These are phyloP conservation scores for Immersiella caudata DNA, from an alignment of 495 filamentous ascomycete species.

Conservation along the genomic window DNA sequence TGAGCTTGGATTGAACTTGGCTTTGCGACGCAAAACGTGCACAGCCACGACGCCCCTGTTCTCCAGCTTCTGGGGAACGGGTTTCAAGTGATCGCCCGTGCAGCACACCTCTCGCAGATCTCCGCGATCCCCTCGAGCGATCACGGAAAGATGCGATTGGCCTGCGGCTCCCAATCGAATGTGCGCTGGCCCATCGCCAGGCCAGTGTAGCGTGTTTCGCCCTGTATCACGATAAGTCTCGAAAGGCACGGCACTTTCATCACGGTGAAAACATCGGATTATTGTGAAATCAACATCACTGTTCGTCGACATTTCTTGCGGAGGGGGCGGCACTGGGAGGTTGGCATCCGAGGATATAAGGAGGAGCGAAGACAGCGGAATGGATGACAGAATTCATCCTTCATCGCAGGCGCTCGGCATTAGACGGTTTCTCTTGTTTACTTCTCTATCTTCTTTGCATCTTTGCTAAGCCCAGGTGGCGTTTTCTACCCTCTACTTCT, in stretches of 20 bases:
- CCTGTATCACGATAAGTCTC: slow-evolving; percentile 1
- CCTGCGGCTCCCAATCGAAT: background rate
- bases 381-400: background rate
- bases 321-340: background rate
- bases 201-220: slow-evolving; percentile 8
- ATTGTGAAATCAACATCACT: background rate
- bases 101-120: slow-evolving; percentile 12
- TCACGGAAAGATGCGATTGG: slow-evolving; percentile 15
- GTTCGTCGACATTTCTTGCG: background rate
- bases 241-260: background rate
- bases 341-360: background rate
- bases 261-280: slow-evolving; percentile 14
- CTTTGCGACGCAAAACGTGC: slow-evolving; percentile 8
- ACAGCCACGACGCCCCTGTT: slow-evolving; percentile 9
- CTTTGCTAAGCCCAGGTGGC: slow-evolving; percentile 32
- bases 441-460: slow-evolving; percentile 8
- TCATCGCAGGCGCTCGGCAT: background rate
- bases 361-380: background rate
- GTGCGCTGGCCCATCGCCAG: background rate
- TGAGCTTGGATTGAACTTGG: background rate
- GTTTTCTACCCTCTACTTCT: slow-evolving; percentile 13
- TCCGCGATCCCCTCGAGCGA: background rate
- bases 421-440: background rate
- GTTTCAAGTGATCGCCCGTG: slow-evolving; percentile 12
- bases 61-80: slow-evolving; percentile 1